A percentile compares a stretch with the other conserved stretches of the same genome.
phyloP scores from a whole-genome alignment of 495 filamentous ascomycete genomes.

The Penicillium subrubescens region DNA sequence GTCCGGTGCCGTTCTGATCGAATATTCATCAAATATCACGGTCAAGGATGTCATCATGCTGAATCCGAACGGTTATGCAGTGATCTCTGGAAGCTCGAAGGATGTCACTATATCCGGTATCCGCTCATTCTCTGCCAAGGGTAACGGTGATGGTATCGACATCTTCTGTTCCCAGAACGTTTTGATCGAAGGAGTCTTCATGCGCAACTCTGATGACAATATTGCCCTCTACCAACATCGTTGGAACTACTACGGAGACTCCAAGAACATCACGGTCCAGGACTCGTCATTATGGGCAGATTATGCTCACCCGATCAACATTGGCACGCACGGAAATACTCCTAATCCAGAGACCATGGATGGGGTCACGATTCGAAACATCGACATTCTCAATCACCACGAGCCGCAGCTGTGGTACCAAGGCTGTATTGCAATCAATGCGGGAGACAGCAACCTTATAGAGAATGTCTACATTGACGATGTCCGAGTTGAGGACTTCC shows the following conservation, averaged over 20 bases:
- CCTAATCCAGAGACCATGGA: background rate
- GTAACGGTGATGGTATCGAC: background rate
- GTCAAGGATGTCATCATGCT: background rate
- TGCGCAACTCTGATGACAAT: background rate
- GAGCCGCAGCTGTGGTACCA: background rate
- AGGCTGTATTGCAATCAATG: background rate
- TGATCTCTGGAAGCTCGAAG: background rate
- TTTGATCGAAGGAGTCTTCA: background rate
- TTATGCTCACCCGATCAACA: background rate
- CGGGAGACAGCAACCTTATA: background rate
- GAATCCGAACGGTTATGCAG: background rate
- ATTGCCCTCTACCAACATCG: background rate
- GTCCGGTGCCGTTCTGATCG: background rate
- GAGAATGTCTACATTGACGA: background rate
- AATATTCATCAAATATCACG: background rate
- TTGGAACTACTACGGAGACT: background rate
- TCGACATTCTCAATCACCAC: slow-evolving; percentile 1
- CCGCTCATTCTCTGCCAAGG: background rate
- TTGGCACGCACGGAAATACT: background rate
- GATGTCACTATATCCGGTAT: background rate
- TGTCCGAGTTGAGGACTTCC: background rate
- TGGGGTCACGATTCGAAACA: background rate
- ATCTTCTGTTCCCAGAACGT: background rate
- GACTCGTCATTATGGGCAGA: background rate
- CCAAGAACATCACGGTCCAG: background rate